These are phyloP conservation scores for Populus hybrid DNA, from an alignment of 441 rosid genomes.

Conservation along the genomic window DNA sequence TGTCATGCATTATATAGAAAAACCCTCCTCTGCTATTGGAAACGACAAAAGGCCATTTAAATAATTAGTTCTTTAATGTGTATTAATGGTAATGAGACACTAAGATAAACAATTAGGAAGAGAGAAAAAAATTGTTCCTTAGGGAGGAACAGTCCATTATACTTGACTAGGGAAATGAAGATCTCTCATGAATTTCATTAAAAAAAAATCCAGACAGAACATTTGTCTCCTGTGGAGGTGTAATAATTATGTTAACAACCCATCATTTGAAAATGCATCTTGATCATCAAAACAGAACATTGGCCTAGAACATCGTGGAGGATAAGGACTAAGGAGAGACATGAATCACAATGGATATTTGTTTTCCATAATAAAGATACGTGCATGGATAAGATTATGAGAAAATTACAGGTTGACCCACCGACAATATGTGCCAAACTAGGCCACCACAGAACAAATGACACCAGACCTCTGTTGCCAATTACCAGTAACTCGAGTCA, in stretches of 20 bases:
- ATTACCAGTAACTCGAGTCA: slow-evolving; percentile 7
- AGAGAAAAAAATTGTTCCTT: background rate
- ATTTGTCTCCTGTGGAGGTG: background rate
- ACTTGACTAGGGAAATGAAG: background rate
- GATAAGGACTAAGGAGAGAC: slow-evolving; percentile 9
- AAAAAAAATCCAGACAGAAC: no score
- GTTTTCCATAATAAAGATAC: slow-evolving; percentile 5
- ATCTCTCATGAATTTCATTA: no score
- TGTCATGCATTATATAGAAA: background rate
- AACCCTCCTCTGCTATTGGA: no score
- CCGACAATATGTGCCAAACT: slow-evolving; percentile 29
- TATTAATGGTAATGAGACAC: background rate
- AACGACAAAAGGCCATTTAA: no score
- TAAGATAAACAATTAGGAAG: background rate
- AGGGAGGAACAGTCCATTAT: background rate
- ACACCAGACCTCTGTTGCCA: background rate
- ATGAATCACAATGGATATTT: background rate
- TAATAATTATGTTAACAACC: background rate
- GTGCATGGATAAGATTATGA: slow-evolving; percentile 8
- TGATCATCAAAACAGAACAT: background rate
- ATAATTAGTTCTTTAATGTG: background rate
- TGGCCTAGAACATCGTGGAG: background rate
- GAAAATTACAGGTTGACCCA: slow-evolving; percentile 18
- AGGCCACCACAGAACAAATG: slow-evolving; percentile 14
- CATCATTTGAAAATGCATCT: background rate